A percentile compares a stretch with the other conserved stretches of the same genome.
phyloP scores from a whole-genome alignment of 805 yeast genomes.

The Nakazawaea ernobii region DNA sequence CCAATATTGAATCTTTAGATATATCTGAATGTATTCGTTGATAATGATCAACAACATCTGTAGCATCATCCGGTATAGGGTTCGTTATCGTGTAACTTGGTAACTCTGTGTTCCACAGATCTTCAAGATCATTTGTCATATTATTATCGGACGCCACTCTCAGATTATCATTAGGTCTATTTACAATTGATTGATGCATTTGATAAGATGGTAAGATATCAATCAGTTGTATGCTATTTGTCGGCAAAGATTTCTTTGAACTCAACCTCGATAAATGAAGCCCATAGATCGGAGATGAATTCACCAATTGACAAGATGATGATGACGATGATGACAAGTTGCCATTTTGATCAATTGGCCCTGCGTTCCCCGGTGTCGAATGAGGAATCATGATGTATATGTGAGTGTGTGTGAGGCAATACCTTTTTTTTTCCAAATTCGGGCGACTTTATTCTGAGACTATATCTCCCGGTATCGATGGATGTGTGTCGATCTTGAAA shows the following conservation, averaged over 20 bases:
- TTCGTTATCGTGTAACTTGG: not conserved
- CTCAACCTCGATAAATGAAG: not conserved
- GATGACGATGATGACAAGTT: no score
- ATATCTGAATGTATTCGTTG: no score
- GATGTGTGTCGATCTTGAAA: no score
- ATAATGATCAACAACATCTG: no score
- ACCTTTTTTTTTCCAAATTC: no score
- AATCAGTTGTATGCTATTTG: not conserved
- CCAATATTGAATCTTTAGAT: not conserved
- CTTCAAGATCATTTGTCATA: not conserved
- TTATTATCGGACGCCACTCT: no score
- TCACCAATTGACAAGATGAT: not conserved
- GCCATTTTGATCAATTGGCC: no score
- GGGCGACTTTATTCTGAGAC: no score
- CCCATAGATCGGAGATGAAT: not conserved
- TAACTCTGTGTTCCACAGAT: not conserved
- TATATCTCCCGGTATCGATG: no score
- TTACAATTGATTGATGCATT: constrained; percentile 43
- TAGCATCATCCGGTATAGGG: not conserved
- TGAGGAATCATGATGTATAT: no score
- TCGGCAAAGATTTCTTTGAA: not conserved
- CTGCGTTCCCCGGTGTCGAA: no score
- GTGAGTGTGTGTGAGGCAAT: no score
- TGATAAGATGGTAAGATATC: constrained; percentile 67
- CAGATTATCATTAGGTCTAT: constrained; percentile 10